A percentile compares a stretch with the other conserved stretches of the same genome.
Conservation (phyloP, 495 filamentous ascomycete species). For the Cercophora newfieldiana region DNA sequence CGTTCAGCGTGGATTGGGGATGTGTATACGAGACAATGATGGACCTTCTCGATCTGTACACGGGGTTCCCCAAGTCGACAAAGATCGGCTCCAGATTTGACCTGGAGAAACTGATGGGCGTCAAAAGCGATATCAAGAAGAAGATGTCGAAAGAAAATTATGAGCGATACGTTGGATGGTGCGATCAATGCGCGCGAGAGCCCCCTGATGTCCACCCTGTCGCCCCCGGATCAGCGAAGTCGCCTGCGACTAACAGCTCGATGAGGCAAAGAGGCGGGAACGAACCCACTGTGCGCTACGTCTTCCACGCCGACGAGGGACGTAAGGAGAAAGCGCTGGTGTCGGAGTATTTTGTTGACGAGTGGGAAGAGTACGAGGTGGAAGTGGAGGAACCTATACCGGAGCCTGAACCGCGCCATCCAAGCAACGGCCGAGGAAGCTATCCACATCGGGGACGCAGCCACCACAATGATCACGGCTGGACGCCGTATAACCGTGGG, state of each 20-base stretch:
- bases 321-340: conserved; percentile 68
- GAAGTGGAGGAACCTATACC: conserved; percentile 59
- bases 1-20: conserved; percentile 62
- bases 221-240: conserved; percentile 38
- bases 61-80: conserved; percentile 70
- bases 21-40: conserved; percentile 83
- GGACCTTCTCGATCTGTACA: conserved; percentile 84
- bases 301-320: conserved; percentile 79
- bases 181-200: conserved; percentile 44
- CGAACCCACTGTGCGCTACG: conserved; percentile 80
- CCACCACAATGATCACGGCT: conserved; percentile 26
- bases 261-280: conserved; percentile 51
- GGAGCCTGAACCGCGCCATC: conserved; percentile 30
- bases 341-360: conserved; percentile 66
- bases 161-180: conserved; percentile 44
- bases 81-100: conserved; percentile 69
- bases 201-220: conserved; percentile 33
- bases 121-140: conserved; percentile 84
- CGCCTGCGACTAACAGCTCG: conserved; percentile 42
- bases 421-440: conserved; percentile 21
- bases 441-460: conserved; percentile 16
- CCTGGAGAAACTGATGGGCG: conserved; percentile 72
- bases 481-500: conserved; percentile 27
- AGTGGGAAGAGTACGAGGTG: conserved; percentile 75
- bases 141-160: conserved; percentile 50